Percentiles rank a stretch among this genome's conserved stretches.
Conservation (phyloP, 331 rosid species). For the Quercus tomentella region DNA sequence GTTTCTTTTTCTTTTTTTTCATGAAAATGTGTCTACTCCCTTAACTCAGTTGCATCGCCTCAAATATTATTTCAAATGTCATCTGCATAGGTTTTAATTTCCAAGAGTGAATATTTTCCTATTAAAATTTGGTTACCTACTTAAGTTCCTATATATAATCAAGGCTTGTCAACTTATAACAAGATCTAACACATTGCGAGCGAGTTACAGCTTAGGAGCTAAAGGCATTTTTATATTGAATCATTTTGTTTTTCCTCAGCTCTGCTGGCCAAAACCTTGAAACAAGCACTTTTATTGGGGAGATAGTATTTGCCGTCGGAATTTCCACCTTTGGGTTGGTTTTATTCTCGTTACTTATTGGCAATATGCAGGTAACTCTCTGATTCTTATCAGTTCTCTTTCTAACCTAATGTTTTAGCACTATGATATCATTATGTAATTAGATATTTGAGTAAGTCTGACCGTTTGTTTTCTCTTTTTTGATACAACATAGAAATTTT, state of each 20-base stretch:
- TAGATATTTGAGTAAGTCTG: not conserved
- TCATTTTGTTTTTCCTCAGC: constrained; percentile 29
- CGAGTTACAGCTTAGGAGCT: not conserved
- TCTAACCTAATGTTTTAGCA: not conserved
- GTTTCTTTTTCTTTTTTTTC: too few relatives aligned
- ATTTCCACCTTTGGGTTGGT: constrained; percentile 35
- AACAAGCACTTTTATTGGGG: constrained; percentile 53
- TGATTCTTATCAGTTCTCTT: constrained; percentile 13
- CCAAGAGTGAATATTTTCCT: too few relatives aligned
- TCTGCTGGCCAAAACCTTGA: constrained; percentile 78
- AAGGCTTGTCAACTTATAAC: not conserved
- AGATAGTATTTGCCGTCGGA: constrained; percentile 56
- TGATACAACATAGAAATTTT: too few relatives aligned
- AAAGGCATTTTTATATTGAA: not conserved
- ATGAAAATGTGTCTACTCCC: too few relatives aligned
- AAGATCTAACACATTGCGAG: not conserved
- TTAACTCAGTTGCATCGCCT: not conserved
- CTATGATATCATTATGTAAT: not conserved
- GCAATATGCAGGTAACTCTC: too few relatives aligned
- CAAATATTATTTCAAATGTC: not conserved
- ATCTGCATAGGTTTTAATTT: not conserved
- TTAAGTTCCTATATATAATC: not conserved
- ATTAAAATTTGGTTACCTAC: too few relatives aligned
- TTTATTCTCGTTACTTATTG: too few relatives aligned
- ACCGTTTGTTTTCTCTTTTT: too few relatives aligned